phyloP scores from a whole-genome alignment of 352 stramenopile genomes.

The Phytopythium cucurbitacearum region DNA sequence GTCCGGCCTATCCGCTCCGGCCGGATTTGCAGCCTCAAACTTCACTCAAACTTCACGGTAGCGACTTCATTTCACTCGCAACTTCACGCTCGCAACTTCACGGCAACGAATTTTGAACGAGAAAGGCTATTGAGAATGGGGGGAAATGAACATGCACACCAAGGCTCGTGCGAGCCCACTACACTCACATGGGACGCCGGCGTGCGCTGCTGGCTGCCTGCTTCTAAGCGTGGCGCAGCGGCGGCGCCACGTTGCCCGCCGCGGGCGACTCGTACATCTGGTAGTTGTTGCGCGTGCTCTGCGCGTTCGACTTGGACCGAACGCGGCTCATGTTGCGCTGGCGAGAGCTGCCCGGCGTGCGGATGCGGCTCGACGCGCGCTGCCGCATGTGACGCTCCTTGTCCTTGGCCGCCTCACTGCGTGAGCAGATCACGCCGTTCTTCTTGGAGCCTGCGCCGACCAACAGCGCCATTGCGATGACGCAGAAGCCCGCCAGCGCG shows the following conservation, averaged over 20 bases:
- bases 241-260: slow-evolving; percentile 18
- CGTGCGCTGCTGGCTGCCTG: no score
- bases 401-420: slow-evolving; percentile 38
- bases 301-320: slow-evolving; percentile 48
- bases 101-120: no score
- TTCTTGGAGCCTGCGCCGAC: slow-evolving; percentile 50
- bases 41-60: no score
- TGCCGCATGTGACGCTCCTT: slow-evolving; percentile 34
- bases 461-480: slow-evolving; percentile 37
- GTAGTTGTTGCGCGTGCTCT: slow-evolving; percentile 35
- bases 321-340: slow-evolving; percentile 55
- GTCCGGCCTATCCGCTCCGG: no score
- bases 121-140: no score
- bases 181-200: no score
- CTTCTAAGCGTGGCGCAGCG: slow-evolving; percentile 25
- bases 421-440: slow-evolving; percentile 59
- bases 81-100: no score
- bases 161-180: no score
- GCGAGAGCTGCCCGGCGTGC: slow-evolving; percentile 41
- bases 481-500: slow-evolving; percentile 34
- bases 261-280: slow-evolving; percentile 58
- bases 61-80: no score
- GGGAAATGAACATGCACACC: no score
- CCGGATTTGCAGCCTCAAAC: no score
- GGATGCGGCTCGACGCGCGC: slow-evolving; percentile 34